Conservation (phyloP, 768 basidiomycete genomes). For the Mycena metata region DNA sequence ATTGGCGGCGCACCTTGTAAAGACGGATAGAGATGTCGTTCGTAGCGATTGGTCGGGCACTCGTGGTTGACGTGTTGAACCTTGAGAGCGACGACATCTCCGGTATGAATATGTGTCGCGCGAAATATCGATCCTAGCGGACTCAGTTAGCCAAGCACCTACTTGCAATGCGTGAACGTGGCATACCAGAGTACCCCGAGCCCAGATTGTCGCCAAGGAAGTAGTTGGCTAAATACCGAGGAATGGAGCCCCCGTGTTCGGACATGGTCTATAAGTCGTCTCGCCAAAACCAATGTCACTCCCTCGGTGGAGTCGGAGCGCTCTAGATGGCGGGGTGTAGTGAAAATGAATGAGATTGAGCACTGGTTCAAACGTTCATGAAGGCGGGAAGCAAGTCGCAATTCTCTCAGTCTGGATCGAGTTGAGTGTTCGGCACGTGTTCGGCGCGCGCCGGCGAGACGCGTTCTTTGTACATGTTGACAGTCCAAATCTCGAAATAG, state of each 20-base stretch:
- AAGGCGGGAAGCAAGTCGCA: conserved; percentile 11
- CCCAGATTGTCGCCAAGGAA: conserved; percentile 71
- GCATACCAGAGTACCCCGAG: conserved; percentile 79
- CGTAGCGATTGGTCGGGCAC: conserved; percentile 83
- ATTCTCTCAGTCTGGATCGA: background rate
- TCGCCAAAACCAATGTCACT: too few relatives aligned
- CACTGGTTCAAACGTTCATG: conserved; percentile 28
- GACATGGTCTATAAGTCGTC: too few relatives aligned
- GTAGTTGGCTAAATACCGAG: conserved; percentile 70
- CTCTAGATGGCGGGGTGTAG: conserved; percentile 4
- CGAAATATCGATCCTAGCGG: conserved; percentile 80
- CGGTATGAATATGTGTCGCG: conserved; percentile 69
- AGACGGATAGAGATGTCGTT: conserved; percentile 75
- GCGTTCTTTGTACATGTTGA: conserved; percentile 10
- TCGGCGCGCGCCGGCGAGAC: background rate
- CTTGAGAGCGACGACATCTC: conserved; percentile 78
- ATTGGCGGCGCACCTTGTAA: conserved; percentile 59
- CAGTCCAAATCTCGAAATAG: too few relatives aligned
- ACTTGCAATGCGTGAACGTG: conserved; percentile 18
- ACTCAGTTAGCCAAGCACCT: conserved; percentile 5
- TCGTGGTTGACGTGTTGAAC: conserved; percentile 77
- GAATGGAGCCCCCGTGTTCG: conserved; percentile 40
- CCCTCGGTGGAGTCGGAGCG: too few relatives aligned
- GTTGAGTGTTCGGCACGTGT: too few relatives aligned
- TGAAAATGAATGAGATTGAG: conserved; percentile 10